These are phyloP conservation scores for Apiotrichum gamsii DNA, from an alignment of 1,284 basidiomycete species.

Conservation along the genomic window DNA sequence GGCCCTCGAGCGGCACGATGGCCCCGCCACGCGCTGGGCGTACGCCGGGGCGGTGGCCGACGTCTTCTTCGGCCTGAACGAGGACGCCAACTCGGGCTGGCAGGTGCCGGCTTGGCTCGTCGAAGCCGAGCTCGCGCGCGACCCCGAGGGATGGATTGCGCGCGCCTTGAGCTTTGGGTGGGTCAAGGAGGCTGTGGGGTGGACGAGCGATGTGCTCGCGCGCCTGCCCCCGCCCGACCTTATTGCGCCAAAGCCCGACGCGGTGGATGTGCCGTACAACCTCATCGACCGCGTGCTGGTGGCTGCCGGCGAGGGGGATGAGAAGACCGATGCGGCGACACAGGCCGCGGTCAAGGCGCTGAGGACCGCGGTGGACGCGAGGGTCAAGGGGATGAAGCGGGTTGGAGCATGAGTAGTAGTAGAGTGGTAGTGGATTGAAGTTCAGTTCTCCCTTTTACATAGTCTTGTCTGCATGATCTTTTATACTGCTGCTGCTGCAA, in stretches of 20 bases:
- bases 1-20: slow-evolving; percentile 70
- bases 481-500: background rate
- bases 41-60: slow-evolving; percentile 73
- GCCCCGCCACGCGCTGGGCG: slow-evolving; percentile 61
- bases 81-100: slow-evolving; percentile 44
- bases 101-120: slow-evolving; percentile 73
- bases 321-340: slow-evolving; percentile 36
- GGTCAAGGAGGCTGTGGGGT: slow-evolving; percentile 68
- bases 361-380: slow-evolving; percentile 20
- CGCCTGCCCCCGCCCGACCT: slow-evolving; percentile 59
- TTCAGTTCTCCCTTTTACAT: background rate
- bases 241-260: slow-evolving; percentile 56
- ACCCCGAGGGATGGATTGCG: slow-evolving; percentile 32
- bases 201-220: slow-evolving; percentile 62
- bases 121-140: slow-evolving; percentile 48
- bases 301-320: slow-evolving; percentile 55
- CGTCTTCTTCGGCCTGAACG: slow-evolving; percentile 63
- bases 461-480: background rate
- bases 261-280: slow-evolving; percentile 70
- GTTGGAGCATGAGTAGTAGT: background rate
- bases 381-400: slow-evolving; percentile 21
- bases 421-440: background rate
- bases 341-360: slow-evolving; percentile 28
- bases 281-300: slow-evolving; percentile 78
- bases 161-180: slow-evolving; percentile 62